Base-by-base conservation (phyloP, 2,329 filamentous ascomycete genomes). In the Hymenoscyphus salicellus region DNA sequence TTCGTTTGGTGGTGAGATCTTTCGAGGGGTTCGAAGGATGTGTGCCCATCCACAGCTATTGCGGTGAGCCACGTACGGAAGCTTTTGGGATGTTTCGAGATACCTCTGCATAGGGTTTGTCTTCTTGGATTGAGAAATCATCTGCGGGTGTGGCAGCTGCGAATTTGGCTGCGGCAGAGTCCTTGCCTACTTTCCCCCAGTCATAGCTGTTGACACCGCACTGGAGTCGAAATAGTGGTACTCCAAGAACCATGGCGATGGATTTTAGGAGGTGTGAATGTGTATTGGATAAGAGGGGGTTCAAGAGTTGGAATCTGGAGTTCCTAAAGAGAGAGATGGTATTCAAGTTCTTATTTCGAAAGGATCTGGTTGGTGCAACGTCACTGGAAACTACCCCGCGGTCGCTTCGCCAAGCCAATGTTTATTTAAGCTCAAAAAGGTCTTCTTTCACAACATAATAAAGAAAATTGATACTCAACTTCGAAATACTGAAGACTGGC, bases 131-230 rank as follows among this genome's bases (percentile, higher is more conserved):
- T 10, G 83, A 83, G 76, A 98, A 89, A 71, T 87, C 87, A 49
- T 85, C 81, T 16, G 88, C 84, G 11, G 92, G 87, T 4, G 93
- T 97, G 20, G 93, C 92, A 57, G 92, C 89, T 46, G 93, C 94
- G 77, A 91, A 98, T 72, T 88, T 90, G 69, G 95, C 95, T 60
- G 93, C 95, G 16, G 93, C 91, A 58, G 94, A 98, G 64, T 90
- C 85, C 67, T 86, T 85, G 73, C 95, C 95, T 75, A 93, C 85
- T 83, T 99, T 99, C 70, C 94, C 95, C 95, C 95, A 99, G 81
- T 97, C 95, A 77, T 99, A 99, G 78, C 93, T 97, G 79, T 98
- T 98, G 75, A 96, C 92, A 75, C 94, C 95, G 81, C 91, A 93
- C 78, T 91, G 88, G 70, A 98, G 87, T 72, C 92, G 88, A 76